These are phyloP conservation scores for Fusarium nygamai DNA, from an alignment of 2,329 filamentous ascomycete species.

Conservation along the genomic window DNA sequence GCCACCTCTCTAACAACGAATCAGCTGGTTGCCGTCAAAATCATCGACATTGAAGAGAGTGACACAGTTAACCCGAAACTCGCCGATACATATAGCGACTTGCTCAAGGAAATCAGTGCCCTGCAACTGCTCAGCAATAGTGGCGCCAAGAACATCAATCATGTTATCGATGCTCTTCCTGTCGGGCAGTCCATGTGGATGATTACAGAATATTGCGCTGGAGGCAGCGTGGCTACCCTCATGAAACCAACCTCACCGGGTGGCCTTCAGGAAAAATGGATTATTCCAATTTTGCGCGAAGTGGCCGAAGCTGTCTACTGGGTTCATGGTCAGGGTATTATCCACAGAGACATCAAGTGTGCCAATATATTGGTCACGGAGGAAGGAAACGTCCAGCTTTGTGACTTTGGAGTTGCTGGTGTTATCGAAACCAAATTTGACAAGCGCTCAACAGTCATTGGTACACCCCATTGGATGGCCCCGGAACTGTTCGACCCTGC, in stretches of 20 bases:
- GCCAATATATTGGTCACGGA: conserved; percentile 85
- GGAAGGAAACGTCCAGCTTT: conserved; percentile 79
- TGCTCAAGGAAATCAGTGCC: conserved; percentile 74
- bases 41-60: conserved; percentile 83
- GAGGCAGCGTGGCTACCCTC: conserved; percentile 80
- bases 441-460: conserved; percentile 83
- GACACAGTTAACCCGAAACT: conserved; percentile 74
- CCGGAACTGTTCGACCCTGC: conserved; percentile 77
- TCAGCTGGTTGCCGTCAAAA: conserved; percentile 78
- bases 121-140: conserved; percentile 78
- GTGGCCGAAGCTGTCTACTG: conserved; percentile 73
- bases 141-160: conserved; percentile 82
- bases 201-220: conserved; percentile 86
- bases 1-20: conserved; percentile 58
- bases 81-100: conserved; percentile 74
- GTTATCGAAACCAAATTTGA: conserved; percentile 79
- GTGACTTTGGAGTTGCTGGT: conserved; percentile 86
- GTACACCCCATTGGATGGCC: conserved; percentile 88
- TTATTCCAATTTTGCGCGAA: conserved; percentile 73
- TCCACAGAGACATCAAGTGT: conserved; percentile 77
- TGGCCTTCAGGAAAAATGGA: conserved; percentile 76
- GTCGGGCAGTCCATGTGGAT: conserved; percentile 87
- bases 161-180: conserved; percentile 80
- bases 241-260: conserved; percentile 74
- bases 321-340: conserved; percentile 75